Evolutionary conservation across 305 asterid species (phyloP), one percentile per base, ranked within the genome.

Genomic region (Salvia sclarea): DNA sequence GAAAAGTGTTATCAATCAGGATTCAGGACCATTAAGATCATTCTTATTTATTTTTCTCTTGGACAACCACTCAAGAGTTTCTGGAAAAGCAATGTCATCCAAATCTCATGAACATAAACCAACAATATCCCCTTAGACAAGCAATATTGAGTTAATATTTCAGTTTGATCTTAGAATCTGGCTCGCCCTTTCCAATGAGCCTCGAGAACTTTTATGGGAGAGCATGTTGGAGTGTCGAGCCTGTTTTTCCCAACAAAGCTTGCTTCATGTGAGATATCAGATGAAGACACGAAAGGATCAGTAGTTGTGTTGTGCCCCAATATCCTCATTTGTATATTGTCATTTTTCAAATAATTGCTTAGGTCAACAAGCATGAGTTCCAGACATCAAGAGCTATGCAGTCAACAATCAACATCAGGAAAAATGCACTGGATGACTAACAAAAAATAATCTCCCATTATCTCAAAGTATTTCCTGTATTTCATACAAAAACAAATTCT

Each of bases 51-150:
- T 11, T 16, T 25, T 4, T 63, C 47, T 13, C 58, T 40, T 12
- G 18, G 58, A 52, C 57, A 68, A 37, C 57, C 66, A 50, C 14
- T 12, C 22, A 58, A 35, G 11, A 55, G 60, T 31, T 55, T 43
- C 22, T 72, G 35, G 22, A 71, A 28, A 37, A 49, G 35, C 54
- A 64, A 17, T 2, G 37, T 28, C 25, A 69, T 37, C 44, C 13
- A 6, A 64, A 21, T 13, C 14, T 68, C 9, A 41, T 10, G 24
- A 74, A 68, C 66, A 35, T 9, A 61, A 67, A 43, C 50, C 63
- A 75, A 43, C 48, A 20, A 47, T 33, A 21, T n/a, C 50, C 31
- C 16, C 20, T 10, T 37, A 59, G 33, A 20, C 31, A 59, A 59
- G 33, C 49, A 57, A 17, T 18, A 11, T 13, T 16, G 25, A 12